Conservation (phyloP, 78 protist species). For the Dictyostelium brefeldianum region DNA sequence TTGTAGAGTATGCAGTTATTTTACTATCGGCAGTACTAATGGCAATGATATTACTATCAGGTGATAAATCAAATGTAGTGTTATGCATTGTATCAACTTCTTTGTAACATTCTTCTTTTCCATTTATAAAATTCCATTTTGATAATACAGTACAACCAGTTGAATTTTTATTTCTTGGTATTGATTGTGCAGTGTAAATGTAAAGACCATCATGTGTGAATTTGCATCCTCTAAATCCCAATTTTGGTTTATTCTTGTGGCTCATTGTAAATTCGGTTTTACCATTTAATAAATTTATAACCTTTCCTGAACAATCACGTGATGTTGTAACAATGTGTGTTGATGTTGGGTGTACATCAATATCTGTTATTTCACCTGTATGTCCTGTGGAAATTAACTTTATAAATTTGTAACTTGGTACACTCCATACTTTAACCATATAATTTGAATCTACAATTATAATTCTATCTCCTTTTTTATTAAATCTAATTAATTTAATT, state of each 20-base stretch:
- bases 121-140: conserved; percentile 12
- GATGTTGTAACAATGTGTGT: conserved; percentile 42
- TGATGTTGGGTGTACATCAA: conserved; percentile 26
- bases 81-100: conserved; percentile 31
- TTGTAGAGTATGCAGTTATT: conserved; percentile 2
- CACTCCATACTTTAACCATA: conserved; percentile 13
- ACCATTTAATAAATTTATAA: conserved; percentile 42
- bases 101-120: neutral
- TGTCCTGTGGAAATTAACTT: neutral
- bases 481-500: neutral
- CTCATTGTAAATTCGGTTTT: conserved; percentile 31
- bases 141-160: conserved; percentile 8
- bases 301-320: conserved; percentile 35
- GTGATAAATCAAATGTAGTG: conserved; percentile 3
- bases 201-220: conserved; percentile 24
- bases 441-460: conserved; percentile 30
- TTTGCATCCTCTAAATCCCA: conserved; percentile 60
- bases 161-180: conserved; percentile 7
- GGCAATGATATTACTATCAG: conserved; percentile 1
- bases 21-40: conserved; percentile 42
- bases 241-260: neutral
- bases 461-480: conserved; percentile 18
- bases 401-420: neutral
- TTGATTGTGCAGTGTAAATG: neutral
- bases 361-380: conserved; percentile 18